Evolutionary conservation across 2,329 filamentous ascomycete genomes (phyloP).

Genomic region (Exutisphaerella laricina): DNA sequence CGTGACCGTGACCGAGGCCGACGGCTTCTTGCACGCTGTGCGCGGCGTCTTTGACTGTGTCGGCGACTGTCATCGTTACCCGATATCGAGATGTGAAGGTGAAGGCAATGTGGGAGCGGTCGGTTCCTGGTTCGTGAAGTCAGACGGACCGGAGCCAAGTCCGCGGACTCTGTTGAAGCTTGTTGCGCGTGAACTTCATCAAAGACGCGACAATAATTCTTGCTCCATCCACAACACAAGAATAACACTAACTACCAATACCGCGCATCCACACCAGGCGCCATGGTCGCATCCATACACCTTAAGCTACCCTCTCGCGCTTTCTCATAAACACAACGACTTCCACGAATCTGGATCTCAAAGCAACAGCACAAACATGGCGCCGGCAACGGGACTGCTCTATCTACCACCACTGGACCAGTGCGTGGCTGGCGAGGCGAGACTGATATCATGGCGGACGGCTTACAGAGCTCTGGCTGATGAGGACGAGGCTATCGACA

Average conservation of each 20-base stretch:
- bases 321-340: too few species aligned
- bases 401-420: conserved; percentile 83
- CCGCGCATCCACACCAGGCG: too few species aligned
- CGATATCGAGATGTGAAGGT: too few species aligned
- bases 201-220: too few species aligned
- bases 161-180: too few species aligned
- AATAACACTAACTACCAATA: too few species aligned
- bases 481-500: conserved; percentile 47
- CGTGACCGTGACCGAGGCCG: conserved; percentile 40
- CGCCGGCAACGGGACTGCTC: conserved; percentile 16
- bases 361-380: conserved; percentile 10
- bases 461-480: conserved; percentile 51
- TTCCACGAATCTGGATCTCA: neutral
- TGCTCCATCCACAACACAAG: too few species aligned
- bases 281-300: neutral
- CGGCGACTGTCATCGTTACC: conserved; percentile 35
- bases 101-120: too few species aligned
- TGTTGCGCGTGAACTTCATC: too few species aligned
- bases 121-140: too few species aligned
- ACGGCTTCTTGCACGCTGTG: conserved; percentile 43
- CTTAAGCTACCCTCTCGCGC: neutral
- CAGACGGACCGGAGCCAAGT: too few species aligned
- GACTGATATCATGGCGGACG: conserved; percentile 65
- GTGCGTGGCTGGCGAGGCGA: conserved; percentile 73
- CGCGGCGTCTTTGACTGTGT: conserved; percentile 28